A percentile compares a stretch with the other conserved stretches of the same genome.
These are phyloP conservation scores for Mycena rebaudengoi DNA, from an alignment of 768 basidiomycete species.

Conservation along the genomic window DNA sequence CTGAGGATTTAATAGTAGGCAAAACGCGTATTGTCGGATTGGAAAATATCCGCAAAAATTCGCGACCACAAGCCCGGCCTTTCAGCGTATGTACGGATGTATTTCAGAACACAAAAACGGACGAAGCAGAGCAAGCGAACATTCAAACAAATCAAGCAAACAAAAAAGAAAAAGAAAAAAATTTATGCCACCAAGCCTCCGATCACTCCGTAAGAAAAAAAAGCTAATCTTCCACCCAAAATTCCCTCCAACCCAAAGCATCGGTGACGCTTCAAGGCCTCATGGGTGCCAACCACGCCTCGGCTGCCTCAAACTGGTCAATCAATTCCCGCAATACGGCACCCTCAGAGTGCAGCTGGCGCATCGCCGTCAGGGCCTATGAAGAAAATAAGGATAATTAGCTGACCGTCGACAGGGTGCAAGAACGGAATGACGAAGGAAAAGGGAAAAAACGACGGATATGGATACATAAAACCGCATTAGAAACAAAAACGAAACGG, in stretches of 20 bases:
- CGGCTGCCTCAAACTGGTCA: conserved; percentile 95
- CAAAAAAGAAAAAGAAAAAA: no score
- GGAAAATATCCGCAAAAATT: no score
- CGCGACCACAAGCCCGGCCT: no score
- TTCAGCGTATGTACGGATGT: no score
- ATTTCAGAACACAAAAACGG: no score
- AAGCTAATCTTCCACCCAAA: no score
- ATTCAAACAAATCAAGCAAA: no score
- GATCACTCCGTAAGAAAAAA: not conserved
- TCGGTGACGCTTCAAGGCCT: conserved; percentile 66
- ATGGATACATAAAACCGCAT: no score
- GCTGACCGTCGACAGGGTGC: conserved; percentile 35
- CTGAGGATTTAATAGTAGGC: no score
- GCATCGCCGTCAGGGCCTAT: conserved; percentile 87
- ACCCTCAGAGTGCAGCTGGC: conserved; percentile 85
- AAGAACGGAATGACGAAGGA: not conserved
- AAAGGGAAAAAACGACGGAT: not conserved
- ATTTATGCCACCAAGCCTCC: conserved; percentile 1
- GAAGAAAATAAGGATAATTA: not conserved
- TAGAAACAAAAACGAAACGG: not conserved
- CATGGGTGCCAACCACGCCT: conserved; percentile 94
- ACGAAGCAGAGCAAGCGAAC: no score
- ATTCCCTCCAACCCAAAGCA: not conserved
- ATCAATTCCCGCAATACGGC: conserved; percentile 87
- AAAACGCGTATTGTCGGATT: no score